Conservation (phyloP, 768 basidiomycete genomes). For the Dioszegia hungarica region DNA sequence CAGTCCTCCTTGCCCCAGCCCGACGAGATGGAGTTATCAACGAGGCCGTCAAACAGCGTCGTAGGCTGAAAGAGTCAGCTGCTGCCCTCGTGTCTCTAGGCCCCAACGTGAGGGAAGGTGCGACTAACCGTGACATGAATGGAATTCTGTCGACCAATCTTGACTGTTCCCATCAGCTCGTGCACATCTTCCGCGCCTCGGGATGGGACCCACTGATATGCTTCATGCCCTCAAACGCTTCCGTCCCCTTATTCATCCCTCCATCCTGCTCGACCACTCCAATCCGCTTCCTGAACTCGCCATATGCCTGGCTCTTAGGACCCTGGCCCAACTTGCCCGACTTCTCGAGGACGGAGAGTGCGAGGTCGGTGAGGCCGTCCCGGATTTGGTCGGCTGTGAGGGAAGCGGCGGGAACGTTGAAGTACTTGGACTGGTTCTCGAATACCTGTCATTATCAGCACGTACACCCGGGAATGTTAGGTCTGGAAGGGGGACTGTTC, state of each 20-base stretch:
- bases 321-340: conserved; percentile 54
- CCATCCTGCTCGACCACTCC: conserved; percentile 53
- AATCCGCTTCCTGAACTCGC: conserved; percentile 61
- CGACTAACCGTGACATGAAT: conserved; percentile 86
- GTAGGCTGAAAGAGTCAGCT: conserved; percentile 50
- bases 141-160: conserved; percentile 82
- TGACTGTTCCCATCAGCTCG: conserved; percentile 57
- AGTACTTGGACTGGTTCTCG: conserved; percentile 70
- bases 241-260: conserved; percentile 70
- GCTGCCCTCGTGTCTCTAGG: too few species aligned
- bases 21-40: conserved; percentile 69
- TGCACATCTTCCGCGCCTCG: neutral
- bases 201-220: conserved; percentile 64
- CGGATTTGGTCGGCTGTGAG: conserved; percentile 69
- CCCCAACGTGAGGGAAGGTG: conserved; percentile 31
- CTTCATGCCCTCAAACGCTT: conserved; percentile 78
- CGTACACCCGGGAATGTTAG: too few species aligned
- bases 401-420: conserved; percentile 65
- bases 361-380: conserved; percentile 58
- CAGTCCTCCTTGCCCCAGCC: conserved; percentile 78
- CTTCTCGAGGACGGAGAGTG: conserved; percentile 27
- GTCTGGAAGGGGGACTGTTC: neutral
- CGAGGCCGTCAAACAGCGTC: conserved; percentile 46
- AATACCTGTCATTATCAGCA: conserved; percentile 58
- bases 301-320: conserved; percentile 56